These are phyloP conservation scores for Rosa multiflora DNA, from an alignment of 306 rosid genomes.

Conservation along the genomic window DNA sequence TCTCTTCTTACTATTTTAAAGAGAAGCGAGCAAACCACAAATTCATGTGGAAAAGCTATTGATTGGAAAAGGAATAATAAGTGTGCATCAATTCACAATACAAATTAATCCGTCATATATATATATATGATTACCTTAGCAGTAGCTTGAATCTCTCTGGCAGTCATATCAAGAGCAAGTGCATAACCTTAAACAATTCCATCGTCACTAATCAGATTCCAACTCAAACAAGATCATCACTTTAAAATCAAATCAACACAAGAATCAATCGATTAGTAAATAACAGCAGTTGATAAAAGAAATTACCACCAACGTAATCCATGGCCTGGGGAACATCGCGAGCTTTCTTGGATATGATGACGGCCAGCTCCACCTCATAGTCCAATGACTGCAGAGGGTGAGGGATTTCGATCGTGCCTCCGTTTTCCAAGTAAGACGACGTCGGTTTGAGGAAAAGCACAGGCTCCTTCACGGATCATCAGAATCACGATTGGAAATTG, in stretches of 20 bases:
- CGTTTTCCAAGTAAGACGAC: conserved; percentile 79
- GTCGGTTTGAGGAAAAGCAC: conserved; percentile 89
- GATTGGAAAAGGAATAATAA: neutral
- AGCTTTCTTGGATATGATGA: conserved; percentile 70
- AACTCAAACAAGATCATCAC: conserved; percentile 1
- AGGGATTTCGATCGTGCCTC: conserved; percentile 92
- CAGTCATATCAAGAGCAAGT: conserved; percentile 94
- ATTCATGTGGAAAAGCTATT: neutral
- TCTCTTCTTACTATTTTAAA: neutral
- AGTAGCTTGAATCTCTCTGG: conserved; percentile 82
- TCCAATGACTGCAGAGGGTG: conserved; percentile 73
- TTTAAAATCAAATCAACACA: neutral
- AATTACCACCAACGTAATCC: conserved; percentile 79
- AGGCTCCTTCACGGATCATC: conserved; percentile 54
- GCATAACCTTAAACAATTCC: conserved; percentile 70
- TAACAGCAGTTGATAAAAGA: neutral
- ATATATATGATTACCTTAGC: conserved; percentile 54
- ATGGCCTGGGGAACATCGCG: conserved; percentile 86
- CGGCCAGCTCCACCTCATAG: conserved; percentile 97
- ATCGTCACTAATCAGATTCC: conserved; percentile 11
- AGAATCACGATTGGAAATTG: neutral
- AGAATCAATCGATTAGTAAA: neutral
- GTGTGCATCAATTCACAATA: neutral
- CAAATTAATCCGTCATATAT: neutral
- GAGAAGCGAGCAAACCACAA: neutral